Evolutionary conservation across 805 yeast species (phyloP).

Genomic region (Diddensiella santjacobensis): DNA sequence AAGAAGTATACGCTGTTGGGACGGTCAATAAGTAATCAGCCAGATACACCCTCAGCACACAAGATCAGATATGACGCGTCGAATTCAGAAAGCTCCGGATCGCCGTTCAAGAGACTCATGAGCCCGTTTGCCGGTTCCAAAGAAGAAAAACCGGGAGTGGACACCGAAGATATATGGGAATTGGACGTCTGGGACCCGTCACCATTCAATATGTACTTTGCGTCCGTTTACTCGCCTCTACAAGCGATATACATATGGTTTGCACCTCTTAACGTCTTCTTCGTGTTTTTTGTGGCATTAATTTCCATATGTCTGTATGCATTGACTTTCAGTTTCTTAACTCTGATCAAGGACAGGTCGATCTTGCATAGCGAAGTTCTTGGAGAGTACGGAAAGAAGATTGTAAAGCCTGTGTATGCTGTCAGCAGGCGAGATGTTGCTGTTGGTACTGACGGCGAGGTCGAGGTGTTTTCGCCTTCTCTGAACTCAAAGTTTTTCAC

Average conservation of each 20-base stretch:
- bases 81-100: neutral
- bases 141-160: conserved; percentile 2
- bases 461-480: conserved; percentile 26
- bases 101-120: conserved; percentile 3
- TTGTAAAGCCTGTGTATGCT: conserved; percentile 54
- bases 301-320: conserved; percentile 35
- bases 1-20: conserved; percentile 25
- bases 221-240: conserved; percentile 58
- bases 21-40: conserved; percentile 19
- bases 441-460: conserved; percentile 37
- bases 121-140: neutral
- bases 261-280: conserved; percentile 36
- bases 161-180: conserved; percentile 42
- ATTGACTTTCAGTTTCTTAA: conserved; percentile 43
- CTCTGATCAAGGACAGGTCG: conserved; percentile 53
- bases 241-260: conserved; percentile 43
- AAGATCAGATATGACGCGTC: conserved; percentile 10
- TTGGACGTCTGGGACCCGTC: conserved; percentile 67
- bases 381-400: conserved; percentile 60
- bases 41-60: conserved; percentile 27
- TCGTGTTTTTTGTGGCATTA: conserved; percentile 37
- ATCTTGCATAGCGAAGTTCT: conserved; percentile 56
- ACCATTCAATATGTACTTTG: conserved; percentile 48
- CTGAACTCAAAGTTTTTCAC: conserved; percentile 22
- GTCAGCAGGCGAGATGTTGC: conserved; percentile 54